Conservation (phyloP, 2,329 filamentous ascomycete genomes). For the Aspergillus cejpii region DNA sequence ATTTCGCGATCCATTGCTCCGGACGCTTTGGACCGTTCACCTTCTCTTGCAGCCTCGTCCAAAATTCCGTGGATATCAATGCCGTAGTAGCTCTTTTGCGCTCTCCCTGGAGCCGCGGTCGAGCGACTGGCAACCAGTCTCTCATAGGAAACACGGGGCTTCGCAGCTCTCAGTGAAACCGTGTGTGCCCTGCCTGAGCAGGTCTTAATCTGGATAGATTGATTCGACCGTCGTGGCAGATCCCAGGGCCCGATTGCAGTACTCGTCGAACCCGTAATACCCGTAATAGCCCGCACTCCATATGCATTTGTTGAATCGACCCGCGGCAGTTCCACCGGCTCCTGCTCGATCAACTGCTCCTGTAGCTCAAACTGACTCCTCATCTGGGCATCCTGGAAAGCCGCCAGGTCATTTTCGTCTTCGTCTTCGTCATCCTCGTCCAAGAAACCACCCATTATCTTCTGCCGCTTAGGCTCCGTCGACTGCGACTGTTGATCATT, state of each 20-base stretch:
- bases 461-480: constrained; percentile 36
- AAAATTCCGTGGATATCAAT: constrained; percentile 83
- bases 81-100: constrained; percentile 70
- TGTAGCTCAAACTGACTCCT: constrained; percentile 28
- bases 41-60: constrained; percentile 60
- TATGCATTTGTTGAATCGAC: not conserved
- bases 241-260: constrained; percentile 4
- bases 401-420: constrained; percentile 27
- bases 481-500: constrained; percentile 25
- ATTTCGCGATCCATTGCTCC: constrained; percentile 17
- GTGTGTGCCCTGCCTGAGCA: constrained; percentile 45
- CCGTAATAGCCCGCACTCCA: constrained; percentile 3
- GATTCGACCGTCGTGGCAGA: constrained; percentile 11
- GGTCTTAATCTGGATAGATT: constrained; percentile 38
- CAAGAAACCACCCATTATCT: constrained; percentile 38
- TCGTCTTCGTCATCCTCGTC: constrained; percentile 39
- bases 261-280: not conserved
- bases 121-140: constrained; percentile 50
- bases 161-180: constrained; percentile 36
- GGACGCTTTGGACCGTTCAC: constrained; percentile 34
- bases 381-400: constrained; percentile 26
- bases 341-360: constrained; percentile 17
- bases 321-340: constrained; percentile 12
- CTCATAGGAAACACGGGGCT: constrained; percentile 44
- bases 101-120: constrained; percentile 45